Conservation (phyloP, 2,329 filamentous ascomycete species). For the Atkinsonella hypoxylon region DNA sequence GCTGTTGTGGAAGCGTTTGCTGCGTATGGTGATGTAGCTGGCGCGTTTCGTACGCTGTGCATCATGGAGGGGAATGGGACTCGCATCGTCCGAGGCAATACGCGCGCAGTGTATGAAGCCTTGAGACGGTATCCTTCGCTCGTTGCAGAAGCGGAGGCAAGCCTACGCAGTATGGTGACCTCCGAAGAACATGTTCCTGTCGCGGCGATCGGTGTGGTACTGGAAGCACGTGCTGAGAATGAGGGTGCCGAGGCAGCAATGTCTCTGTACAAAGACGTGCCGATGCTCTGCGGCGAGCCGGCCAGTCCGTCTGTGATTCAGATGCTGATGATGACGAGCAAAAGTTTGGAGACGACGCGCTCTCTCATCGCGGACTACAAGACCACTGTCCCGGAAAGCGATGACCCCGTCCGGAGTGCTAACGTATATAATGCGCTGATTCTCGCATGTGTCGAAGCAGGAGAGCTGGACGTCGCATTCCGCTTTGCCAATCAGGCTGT, state of each 20-base stretch:
- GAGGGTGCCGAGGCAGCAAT: slow-evolving; percentile 20
- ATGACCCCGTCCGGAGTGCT: slow-evolving; percentile 7
- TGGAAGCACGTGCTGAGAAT: slow-evolving; percentile 21
- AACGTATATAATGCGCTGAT: slow-evolving; percentile 17
- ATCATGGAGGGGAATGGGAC: slow-evolving; percentile 52
- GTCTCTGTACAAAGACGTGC: slow-evolving; percentile 19
- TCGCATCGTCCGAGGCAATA: slow-evolving; percentile 46
- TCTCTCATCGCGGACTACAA: slow-evolving; percentile 20
- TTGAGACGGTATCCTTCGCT: slow-evolving; percentile 36
- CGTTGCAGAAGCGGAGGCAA: slow-evolving; percentile 38
- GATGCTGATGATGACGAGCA: slow-evolving; percentile 19
- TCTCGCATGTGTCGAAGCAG: slow-evolving; percentile 15
- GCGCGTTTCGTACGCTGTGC: slow-evolving; percentile 57
- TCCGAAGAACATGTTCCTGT: slow-evolving; percentile 25
- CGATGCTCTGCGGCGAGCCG: slow-evolving; percentile 17
- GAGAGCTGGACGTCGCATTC: slow-evolving; percentile 23
- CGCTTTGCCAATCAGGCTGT: slow-evolving; percentile 16
- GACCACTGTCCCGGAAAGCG: slow-evolving; percentile 9
- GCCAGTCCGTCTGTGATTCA: slow-evolving; percentile 17
- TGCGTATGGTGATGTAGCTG: slow-evolving; percentile 43
- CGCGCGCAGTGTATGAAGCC: slow-evolving; percentile 47
- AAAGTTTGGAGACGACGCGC: slow-evolving; percentile 13
- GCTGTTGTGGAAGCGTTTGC: slow-evolving; percentile 62
- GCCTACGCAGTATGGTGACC: slow-evolving; percentile 40
- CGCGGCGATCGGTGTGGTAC: slow-evolving; percentile 20